A percentile compares a stretch with the other conserved stretches of the same genome.
Conservation (phyloP, 2,329 filamentous ascomycete species). For the Pseudonectria foliicola region DNA sequence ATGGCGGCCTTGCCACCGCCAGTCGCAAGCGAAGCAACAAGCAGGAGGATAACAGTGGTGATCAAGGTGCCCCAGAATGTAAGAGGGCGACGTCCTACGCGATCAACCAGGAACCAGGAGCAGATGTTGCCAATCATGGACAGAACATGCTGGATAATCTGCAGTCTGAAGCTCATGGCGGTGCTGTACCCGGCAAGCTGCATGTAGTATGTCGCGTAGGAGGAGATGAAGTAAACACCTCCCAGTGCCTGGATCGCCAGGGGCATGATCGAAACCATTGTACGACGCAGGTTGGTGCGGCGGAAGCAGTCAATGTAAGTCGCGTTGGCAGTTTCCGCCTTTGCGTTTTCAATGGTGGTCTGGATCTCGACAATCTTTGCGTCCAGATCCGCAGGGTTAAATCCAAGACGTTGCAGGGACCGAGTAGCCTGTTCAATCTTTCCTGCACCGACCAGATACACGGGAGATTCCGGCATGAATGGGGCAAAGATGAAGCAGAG, state of each 20-base stretch:
- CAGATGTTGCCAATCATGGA: constrained; percentile 13
- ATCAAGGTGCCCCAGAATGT: constrained; percentile 9
- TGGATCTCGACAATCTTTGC: too few species aligned
- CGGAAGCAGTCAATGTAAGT: constrained; percentile 15
- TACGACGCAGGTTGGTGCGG: constrained; percentile 13
- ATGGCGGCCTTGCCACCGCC: constrained; percentile 7
- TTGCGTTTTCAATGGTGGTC: too few species aligned
- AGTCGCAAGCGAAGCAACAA: constrained; percentile 11
- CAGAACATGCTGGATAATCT: constrained; percentile 11
- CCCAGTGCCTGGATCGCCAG: constrained; percentile 11
- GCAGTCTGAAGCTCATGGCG: constrained; percentile 10
- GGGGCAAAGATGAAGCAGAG: constrained; percentile 6
- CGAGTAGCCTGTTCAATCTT: constrained; percentile 6
- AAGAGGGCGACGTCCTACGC: constrained; percentile 9
- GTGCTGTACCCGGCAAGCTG: constrained; percentile 13
- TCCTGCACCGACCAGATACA: constrained; percentile 9
- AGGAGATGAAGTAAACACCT: constrained; percentile 12
- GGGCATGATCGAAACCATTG: constrained; percentile 13
- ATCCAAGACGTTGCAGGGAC: constrained; percentile 8
- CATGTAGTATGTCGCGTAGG: constrained; percentile 13
- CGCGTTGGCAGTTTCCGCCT: background rate
- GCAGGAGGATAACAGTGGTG: constrained; percentile 8
- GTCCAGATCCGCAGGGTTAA: too few species aligned
- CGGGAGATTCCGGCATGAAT: constrained; percentile 14
- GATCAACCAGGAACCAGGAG: constrained; percentile 14